Conservation (phyloP, 306 rosid species). For the Carpinus fangiana region DNA sequence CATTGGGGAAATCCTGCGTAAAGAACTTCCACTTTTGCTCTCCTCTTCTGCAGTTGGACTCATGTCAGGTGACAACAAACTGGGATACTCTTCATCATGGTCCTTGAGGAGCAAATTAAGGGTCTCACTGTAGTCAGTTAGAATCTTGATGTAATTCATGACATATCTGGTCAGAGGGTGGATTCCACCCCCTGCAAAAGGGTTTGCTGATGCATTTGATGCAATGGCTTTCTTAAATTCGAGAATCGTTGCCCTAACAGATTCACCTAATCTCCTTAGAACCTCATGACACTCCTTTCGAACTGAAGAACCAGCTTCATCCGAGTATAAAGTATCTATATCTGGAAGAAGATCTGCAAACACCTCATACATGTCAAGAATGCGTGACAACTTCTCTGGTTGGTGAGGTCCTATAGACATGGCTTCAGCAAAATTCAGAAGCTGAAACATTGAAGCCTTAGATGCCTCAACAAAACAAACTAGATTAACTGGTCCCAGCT, state of each 20-base stretch:
- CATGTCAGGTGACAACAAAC: constrained; percentile 51
- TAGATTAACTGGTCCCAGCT: constrained; percentile 45
- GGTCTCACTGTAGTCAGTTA: constrained; percentile 61
- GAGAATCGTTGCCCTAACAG: constrained; percentile 64
- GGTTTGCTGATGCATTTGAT: constrained; percentile 55
- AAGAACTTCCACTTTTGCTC: constrained; percentile 35
- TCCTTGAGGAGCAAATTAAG: constrained; percentile 70
- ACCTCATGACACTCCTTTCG: constrained; percentile 73
- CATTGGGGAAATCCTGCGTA: constrained; percentile 49
- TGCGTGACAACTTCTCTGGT: constrained; percentile 75
- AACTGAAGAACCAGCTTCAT: constrained; percentile 67
- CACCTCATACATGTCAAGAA: constrained; percentile 95
- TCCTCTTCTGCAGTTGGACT: constrained; percentile 60
- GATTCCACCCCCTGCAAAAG: constrained; percentile 80
- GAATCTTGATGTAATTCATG: constrained; percentile 79
- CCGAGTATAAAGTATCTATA: constrained; percentile 58
- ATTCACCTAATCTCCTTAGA: constrained; percentile 65
- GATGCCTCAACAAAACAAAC: constrained; percentile 78
- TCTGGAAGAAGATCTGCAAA: constrained; percentile 68
- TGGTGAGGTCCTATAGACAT: constrained; percentile 90
- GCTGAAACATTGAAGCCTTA: constrained; percentile 81
- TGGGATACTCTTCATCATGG: constrained; percentile 40
- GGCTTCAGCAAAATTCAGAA: constrained; percentile 86
- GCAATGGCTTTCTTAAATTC: constrained; percentile 75
- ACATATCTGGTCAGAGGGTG: constrained; percentile 85